Percentiles rank a stretch among this genome's conserved stretches.
Conservation (phyloP, 106 monocot species). For the Acorus calamus region DNA sequence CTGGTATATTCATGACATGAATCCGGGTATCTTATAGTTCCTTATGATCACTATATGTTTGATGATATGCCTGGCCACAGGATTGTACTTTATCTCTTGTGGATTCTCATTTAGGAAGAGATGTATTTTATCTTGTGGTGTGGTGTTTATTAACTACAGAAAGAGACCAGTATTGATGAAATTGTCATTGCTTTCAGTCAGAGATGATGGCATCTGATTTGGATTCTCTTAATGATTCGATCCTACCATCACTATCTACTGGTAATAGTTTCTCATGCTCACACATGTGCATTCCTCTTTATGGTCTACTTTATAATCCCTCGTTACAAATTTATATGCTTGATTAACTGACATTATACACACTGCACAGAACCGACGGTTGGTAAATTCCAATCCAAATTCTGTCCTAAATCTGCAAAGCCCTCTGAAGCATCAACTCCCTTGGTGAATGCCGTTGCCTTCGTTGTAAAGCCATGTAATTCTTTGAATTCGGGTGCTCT, state of each 20-base stretch:
- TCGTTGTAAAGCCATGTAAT: not conserved
- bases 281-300: too few species aligned
- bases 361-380: not conserved
- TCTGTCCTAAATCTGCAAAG: constrained; percentile 2
- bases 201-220: not conserved
- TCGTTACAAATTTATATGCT: not conserved
- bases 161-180: not conserved
- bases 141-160: not conserved
- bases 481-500: not conserved
- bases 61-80: too few species aligned
- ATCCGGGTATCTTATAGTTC: too few species aligned
- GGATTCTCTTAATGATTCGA: constrained; percentile 2
- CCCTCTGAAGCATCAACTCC: not conserved
- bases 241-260: not conserved
- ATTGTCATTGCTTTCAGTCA: not conserved
- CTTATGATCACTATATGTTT: too few species aligned
- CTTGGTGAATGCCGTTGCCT: not conserved
- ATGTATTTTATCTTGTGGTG: too few species aligned
- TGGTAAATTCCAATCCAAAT: constrained; percentile 14
- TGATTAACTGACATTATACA: too few species aligned
- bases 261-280: not conserved
- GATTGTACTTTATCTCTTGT: too few species aligned
- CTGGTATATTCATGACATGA: too few species aligned
- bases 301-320: not conserved
- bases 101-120: too few species aligned